Percentiles rank a stretch among this genome's conserved stretches.
Evolutionary conservation across 2,329 filamentous ascomycete genomes (phyloP).

Genomic region (Claviceps sp.): DNA sequence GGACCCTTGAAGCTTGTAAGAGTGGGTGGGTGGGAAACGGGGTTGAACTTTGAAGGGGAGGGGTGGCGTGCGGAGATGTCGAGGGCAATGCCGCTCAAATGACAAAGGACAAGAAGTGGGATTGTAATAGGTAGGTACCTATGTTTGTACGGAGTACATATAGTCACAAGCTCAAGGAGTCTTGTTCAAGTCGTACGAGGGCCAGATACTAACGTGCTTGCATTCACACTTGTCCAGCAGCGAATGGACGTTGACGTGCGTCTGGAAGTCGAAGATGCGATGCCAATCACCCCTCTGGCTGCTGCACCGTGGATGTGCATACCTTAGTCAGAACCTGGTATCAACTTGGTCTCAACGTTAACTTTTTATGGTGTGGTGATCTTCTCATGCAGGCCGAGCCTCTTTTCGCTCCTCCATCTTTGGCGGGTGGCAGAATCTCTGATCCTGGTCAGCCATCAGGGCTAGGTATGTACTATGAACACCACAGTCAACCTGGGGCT

Average conservation of each 20-base stretch:
- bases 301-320: neutral
- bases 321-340: neutral
- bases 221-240: neutral
- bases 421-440: neutral
- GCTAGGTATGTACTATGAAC: too few species aligned
- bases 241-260: neutral
- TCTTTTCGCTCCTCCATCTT: neutral
- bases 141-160: too few species aligned
- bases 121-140: neutral
- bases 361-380: neutral
- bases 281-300: too few species aligned
- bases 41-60: neutral
- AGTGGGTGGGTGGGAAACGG: neutral
- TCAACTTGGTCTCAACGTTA: too few species aligned
- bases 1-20: neutral
- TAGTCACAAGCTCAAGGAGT: too few species aligned
- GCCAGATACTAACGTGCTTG: neutral
- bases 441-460: neutral
- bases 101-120: neutral
- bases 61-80: neutral
- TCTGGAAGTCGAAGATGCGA: too few species aligned
- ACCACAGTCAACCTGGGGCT: neutral
- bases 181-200: too few species aligned
- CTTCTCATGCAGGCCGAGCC: neutral
- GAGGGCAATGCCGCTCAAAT: neutral